A percentile compares a stretch with the other conserved stretches of the same genome.
These are phyloP conservation scores for Recurvomyces mirabilis DNA, from an alignment of 495 filamentous ascomycete genomes.

Conservation along the genomic window DNA sequence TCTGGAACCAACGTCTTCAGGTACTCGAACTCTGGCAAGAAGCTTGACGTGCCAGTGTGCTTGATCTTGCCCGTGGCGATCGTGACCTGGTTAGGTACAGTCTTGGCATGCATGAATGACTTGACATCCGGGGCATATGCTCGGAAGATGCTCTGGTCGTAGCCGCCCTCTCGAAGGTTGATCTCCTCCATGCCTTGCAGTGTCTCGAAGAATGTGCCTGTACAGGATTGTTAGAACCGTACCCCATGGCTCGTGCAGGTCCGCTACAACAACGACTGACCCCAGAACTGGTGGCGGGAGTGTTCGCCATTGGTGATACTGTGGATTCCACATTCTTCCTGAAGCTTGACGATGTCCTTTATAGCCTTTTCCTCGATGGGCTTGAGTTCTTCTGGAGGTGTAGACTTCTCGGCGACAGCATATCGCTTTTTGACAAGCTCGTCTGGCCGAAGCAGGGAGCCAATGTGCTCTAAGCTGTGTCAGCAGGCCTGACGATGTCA, in stretches of 20 bases:
- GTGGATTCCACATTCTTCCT: constrained; percentile 27
- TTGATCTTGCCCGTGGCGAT: constrained; percentile 27
- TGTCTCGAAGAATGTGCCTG: constrained; percentile 10
- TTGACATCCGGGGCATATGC: constrained; percentile 30
- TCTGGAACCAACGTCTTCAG: constrained; percentile 28
- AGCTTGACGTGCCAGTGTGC: constrained; percentile 25
- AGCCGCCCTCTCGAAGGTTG: constrained; percentile 23
- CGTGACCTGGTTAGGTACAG: constrained; percentile 29
- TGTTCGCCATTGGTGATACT: constrained; percentile 29
- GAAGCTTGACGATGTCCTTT: constrained; percentile 28
- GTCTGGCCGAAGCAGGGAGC: constrained; percentile 28
- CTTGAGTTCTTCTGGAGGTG: constrained; percentile 15
- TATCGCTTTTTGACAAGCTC: constrained; percentile 29
- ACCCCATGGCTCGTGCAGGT: too few species aligned
- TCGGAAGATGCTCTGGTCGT: constrained; percentile 28
- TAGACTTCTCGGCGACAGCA: constrained; percentile 25
- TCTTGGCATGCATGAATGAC: constrained; percentile 29
- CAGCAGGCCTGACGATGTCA: neutral
- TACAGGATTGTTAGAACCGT: too few species aligned
- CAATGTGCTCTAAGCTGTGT: constrained; percentile 23
- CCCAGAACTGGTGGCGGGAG: constrained; percentile 21
- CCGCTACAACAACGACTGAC: too few species aligned
- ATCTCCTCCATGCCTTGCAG: constrained; percentile 23
- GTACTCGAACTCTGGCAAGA: constrained; percentile 27
- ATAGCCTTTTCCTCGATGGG: constrained; percentile 28